Percentiles rank a stretch among this genome's conserved stretches.
Conservation (phyloP, 1,284 basidiomycete genomes). For the Trichosporon ovoides region DNA sequence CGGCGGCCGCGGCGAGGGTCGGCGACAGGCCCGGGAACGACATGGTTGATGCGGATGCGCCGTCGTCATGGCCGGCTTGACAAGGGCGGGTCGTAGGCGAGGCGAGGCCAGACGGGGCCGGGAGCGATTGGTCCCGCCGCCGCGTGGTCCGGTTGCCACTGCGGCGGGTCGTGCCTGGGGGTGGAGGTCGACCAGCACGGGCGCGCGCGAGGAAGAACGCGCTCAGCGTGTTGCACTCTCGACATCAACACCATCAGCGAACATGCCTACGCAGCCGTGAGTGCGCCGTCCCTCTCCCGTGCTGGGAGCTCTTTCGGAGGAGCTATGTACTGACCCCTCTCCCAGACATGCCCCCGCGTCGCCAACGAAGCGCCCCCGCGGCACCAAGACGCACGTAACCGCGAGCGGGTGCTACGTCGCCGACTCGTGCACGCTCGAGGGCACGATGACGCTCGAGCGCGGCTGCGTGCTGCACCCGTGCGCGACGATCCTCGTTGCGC, state of each 20-base stretch:
- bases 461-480: slow-evolving; percentile 90
- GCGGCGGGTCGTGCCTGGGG: too few relatives aligned
- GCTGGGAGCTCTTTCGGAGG: too few relatives aligned
- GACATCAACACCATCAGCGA: too few relatives aligned
- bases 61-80: too few relatives aligned
- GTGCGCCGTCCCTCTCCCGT: too few relatives aligned
- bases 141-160: too few relatives aligned
- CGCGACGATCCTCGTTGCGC: slow-evolving; percentile 77
- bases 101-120: too few relatives aligned
- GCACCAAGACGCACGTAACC: background rate
- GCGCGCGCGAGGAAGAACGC: too few relatives aligned
- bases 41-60: slow-evolving; percentile 22
- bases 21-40: slow-evolving; percentile 2
- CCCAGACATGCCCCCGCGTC: background rate
- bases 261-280: too few relatives aligned
- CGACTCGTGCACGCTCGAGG: slow-evolving; percentile 74
- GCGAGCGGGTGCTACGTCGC: slow-evolving; percentile 55
- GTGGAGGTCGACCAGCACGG: background rate
- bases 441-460: slow-evolving; percentile 79
- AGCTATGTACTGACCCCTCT: background rate
- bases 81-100: too few relatives aligned
- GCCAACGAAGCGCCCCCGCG: background rate
- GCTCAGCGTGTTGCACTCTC: too few relatives aligned
- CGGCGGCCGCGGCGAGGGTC: background rate
- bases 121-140: slow-evolving; percentile 1